Evolutionary conservation across 2,329 filamentous ascomycete genomes (phyloP), one percentile per base, ranked within the genome.

Genomic region (Colletotrichum tropicale): DNA sequence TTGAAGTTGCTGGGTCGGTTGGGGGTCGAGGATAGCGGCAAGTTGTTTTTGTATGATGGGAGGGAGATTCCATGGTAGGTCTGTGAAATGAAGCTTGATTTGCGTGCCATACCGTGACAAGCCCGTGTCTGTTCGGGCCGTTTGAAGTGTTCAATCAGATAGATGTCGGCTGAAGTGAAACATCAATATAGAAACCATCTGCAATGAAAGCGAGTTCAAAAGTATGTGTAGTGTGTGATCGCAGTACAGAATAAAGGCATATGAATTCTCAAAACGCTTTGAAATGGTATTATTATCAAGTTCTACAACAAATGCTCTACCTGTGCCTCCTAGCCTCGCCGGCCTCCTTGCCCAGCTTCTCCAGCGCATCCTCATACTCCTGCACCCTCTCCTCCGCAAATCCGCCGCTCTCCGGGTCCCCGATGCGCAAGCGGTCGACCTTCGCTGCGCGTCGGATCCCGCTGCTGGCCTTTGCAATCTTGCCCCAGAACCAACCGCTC

Each of bases 401-500:
- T 77, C 86, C 85, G 9, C 78, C 80, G 24, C 78, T 75, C 15
- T 83, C 81, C 18, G 81, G 81, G 15, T 78, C 78, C 38, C 85
- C 82, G 28, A 91, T 82, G 55, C 86, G 83, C 6, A 88, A 83
- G 74, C 90, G 85, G 77, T 88, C 87, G 26, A 92, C 88, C 79
- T 84, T 86, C 30, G 81, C 82, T 2, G 81, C 81, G 64, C 88
- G 85, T 71, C 85, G 83, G 16, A 91, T 82, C 9, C 91, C 87
- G 73, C 85, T 83, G 6, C 93, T 87, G 16, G 72, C 61, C 73
- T 88, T 89, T 28, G 92, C 94, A 77, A 98, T 93, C 79, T 94
- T 94, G 75, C 94, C 94, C 91, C 95, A 96, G 85, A 98, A 99
- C 96, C 97, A 98, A 60, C 94, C 91, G 26, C 93, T 96, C 85